Evolutionary conservation across 805 yeast genomes (phyloP).

Genomic region (Zygosaccharomyces siamensis): DNA sequence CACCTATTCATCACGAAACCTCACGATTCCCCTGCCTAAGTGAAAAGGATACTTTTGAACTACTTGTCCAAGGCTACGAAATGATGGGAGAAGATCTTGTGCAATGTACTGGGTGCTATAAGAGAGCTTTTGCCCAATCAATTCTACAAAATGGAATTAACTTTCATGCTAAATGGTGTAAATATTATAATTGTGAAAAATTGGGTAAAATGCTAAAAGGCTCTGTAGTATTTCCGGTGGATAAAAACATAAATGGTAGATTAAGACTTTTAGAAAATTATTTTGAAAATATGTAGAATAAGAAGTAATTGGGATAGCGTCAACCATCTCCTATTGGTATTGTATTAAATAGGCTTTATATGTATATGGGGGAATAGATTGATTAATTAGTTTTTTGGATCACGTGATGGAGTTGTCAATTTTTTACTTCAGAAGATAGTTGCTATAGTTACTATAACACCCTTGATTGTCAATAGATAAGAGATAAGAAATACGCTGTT

Average conservation of each 20-base stretch:
- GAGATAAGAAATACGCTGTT: too few species aligned
- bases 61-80: slow-evolving; percentile 18
- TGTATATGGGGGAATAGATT: not conserved
- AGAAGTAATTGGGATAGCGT: too few species aligned
- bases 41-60: not conserved
- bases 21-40: slow-evolving; percentile 5
- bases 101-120: slow-evolving; percentile 18
- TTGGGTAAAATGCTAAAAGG: slow-evolving; percentile 10
- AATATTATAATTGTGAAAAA: slow-evolving; percentile 13
- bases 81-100: slow-evolving; percentile 5
- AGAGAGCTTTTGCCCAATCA: slow-evolving; percentile 9
- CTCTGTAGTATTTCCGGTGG: not conserved
- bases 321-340: too few species aligned
- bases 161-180: slow-evolving; percentile 24
- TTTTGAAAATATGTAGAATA: slow-evolving; percentile 9
- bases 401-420: too few species aligned
- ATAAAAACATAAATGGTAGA: not conserved
- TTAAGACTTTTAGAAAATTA: slow-evolving; percentile 9
- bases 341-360: not conserved
- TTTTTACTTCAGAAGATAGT: too few species aligned
- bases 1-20: not conserved
- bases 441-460: too few species aligned
- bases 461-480: too few species aligned
- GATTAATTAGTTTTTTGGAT: too few species aligned
- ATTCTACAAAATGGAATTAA: slow-evolving; percentile 8